Evolutionary conservation across 31 red algal genomes (phyloP).

Genomic region (Bonnemaisonia californica): DNA sequence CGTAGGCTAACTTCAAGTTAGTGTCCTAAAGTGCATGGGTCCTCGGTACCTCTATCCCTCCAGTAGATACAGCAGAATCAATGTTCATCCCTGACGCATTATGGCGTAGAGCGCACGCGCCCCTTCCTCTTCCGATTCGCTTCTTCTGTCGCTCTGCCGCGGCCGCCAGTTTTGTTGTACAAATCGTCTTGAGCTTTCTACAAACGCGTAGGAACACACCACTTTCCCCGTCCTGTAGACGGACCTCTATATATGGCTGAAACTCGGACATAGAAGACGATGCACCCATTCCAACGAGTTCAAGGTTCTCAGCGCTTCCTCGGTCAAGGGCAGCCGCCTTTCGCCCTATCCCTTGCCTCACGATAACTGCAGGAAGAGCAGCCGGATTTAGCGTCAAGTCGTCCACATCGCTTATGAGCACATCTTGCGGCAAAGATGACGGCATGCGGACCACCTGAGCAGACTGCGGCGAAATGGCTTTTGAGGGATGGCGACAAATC

Average conservation of each 20-base stretch:
- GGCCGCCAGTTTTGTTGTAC: conserved; percentile 59
- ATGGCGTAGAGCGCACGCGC: conserved; percentile 26
- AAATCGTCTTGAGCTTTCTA: conserved; percentile 80
- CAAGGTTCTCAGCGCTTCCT: background rate
- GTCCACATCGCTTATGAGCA: background rate
- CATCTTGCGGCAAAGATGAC: background rate
- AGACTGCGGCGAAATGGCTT: conserved; percentile 53
- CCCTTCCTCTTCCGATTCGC: conserved; percentile 7
- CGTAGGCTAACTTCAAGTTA: background rate
- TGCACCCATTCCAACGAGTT: background rate
- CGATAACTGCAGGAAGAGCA: background rate
- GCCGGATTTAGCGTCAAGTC: conserved; percentile 13
- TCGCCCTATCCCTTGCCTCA: background rate
- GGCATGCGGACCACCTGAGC: conserved; percentile 22
- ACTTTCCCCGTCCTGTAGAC: conserved; percentile 68
- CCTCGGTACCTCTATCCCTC: background rate
- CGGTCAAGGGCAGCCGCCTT: background rate
- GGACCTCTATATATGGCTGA: conserved; percentile 74
- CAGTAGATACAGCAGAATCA: conserved; percentile 39
- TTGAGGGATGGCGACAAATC: conserved; percentile 50
- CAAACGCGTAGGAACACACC: conserved; percentile 79
- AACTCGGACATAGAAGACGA: conserved; percentile 4
- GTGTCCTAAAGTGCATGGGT: background rate
- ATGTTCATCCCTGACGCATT: conserved; percentile 44
- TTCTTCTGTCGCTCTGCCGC: conserved; percentile 51